Evolutionary conservation across 1,284 basidiomycete genomes (phyloP).

Genomic region (Athelia sp.): DNA sequence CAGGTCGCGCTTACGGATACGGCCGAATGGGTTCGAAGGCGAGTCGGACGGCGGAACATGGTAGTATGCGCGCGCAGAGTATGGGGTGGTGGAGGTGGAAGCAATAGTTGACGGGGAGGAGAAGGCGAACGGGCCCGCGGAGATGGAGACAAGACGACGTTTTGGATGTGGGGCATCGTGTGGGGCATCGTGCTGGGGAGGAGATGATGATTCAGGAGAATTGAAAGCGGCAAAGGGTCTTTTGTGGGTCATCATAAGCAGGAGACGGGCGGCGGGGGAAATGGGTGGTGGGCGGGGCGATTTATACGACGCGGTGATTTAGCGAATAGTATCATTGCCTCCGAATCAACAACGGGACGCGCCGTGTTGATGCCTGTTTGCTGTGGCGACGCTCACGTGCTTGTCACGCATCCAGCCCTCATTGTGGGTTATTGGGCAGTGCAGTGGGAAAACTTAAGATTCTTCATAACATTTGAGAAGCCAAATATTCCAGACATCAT

Average conservation of each 20-base stretch:
- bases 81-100: conserved; percentile 14
- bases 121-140: conserved; percentile 22
- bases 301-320: no score
- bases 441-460: no score
- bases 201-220: conserved; percentile 15
- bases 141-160: conserved; percentile 18
- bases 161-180: conserved; percentile 18
- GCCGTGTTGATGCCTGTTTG: no score
- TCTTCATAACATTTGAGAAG: no score
- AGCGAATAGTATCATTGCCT: no score
- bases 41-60: conserved; percentile 37
- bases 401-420: no score
- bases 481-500: no score
- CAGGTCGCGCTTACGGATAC: conserved; percentile 23
- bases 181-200: conserved; percentile 14
- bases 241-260: conserved; percentile 20
- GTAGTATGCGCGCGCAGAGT: not conserved
- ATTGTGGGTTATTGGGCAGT: no score
- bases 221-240: conserved; percentile 16
- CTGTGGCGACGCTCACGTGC: no score
- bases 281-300: no score
- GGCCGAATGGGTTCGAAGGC: conserved; percentile 51
- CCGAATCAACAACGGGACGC: no score
- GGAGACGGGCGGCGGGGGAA: not conserved
- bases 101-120: conserved; percentile 21